Percentiles rank a stretch among this genome's conserved stretches.
Evolutionary conservation across 2,329 filamentous ascomycete genomes (phyloP).

Genomic region (Pseudocercospora musae): DNA sequence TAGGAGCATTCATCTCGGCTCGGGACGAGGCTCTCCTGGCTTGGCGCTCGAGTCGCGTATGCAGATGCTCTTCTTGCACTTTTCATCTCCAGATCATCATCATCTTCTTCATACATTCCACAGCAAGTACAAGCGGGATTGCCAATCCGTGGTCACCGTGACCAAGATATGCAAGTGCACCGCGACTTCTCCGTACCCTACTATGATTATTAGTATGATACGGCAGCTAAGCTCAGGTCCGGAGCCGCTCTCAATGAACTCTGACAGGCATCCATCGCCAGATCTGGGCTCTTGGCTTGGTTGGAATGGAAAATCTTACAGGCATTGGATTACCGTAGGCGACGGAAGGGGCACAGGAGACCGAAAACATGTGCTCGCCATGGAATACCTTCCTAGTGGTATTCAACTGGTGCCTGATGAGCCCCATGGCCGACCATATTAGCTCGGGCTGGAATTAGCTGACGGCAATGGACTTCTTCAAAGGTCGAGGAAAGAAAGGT

Average conservation of each 20-base stretch:
- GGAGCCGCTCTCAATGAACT: background rate
- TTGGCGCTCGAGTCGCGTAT: background rate
- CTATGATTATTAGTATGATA: too few relatives aligned
- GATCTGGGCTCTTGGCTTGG: background rate
- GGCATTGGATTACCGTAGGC: background rate
- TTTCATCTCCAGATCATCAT: background rate
- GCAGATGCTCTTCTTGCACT: background rate
- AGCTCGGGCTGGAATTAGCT: background rate
- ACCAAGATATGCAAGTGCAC: background rate
- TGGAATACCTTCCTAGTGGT: background rate
- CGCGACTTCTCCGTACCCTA: background rate
- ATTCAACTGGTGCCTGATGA: background rate
- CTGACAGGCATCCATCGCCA: background rate
- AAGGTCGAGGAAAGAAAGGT: background rate
- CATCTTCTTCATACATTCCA: too few relatives aligned
- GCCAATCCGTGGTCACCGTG: background rate
- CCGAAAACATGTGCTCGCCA: background rate
- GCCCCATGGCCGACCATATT: background rate
- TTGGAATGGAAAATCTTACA: background rate
- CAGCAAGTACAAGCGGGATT: background rate
- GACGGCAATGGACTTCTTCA: background rate
- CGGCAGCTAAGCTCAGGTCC: background rate
- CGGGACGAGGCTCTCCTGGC: background rate
- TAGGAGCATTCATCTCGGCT: background rate
- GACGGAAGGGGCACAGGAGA: background rate